Conservation (phyloP, 208 protist genomes). For the Kentomonas sorsogonicus region DNA sequence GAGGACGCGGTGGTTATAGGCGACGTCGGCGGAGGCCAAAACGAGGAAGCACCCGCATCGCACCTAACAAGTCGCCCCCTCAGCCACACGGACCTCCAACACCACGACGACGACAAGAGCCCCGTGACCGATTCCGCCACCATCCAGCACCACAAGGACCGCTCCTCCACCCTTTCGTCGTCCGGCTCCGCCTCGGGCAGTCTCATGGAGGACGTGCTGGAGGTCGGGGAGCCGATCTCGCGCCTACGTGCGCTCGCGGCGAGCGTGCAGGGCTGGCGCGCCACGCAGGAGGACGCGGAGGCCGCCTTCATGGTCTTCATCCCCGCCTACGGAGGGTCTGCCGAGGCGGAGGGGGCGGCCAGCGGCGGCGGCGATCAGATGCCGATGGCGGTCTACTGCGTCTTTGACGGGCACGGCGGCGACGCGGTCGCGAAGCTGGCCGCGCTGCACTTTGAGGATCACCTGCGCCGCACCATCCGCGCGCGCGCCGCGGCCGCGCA, state of each 20-base stretch:
- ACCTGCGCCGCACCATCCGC: slow-evolving; percentile 45
- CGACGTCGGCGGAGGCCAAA: too few species aligned
- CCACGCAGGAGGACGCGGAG: slow-evolving; percentile 77
- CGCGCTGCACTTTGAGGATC: slow-evolving; percentile 49
- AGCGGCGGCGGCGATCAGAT: slow-evolving; percentile 20
- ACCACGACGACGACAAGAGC: too few species aligned
- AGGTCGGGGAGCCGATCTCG: slow-evolving; percentile 40
- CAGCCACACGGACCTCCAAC: too few species aligned
- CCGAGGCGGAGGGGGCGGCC: not conserved
- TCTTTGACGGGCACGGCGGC: slow-evolving; percentile 83
- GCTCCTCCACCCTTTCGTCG: slow-evolving; percentile 18
- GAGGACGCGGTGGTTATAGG: too few species aligned
- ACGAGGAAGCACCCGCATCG: too few species aligned
- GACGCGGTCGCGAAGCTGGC: slow-evolving; percentile 70
- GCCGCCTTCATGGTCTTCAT: slow-evolving; percentile 58
- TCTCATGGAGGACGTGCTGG: slow-evolving; percentile 21
- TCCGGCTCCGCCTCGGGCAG: slow-evolving; percentile 21
- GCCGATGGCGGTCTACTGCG: slow-evolving; percentile 69
- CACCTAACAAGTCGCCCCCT: too few species aligned
- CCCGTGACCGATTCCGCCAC: too few species aligned
- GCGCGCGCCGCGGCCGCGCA: slow-evolving; percentile 14
- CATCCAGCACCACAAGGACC: not conserved
- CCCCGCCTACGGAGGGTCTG: slow-evolving; percentile 18
- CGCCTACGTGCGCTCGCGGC: slow-evolving; percentile 40
- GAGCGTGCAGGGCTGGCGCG: slow-evolving; percentile 75